Percentiles rank a stretch among this genome's conserved stretches.
phyloP scores from a whole-genome alignment of 208 protist species.

The Trypanosoma congolense region DNA sequence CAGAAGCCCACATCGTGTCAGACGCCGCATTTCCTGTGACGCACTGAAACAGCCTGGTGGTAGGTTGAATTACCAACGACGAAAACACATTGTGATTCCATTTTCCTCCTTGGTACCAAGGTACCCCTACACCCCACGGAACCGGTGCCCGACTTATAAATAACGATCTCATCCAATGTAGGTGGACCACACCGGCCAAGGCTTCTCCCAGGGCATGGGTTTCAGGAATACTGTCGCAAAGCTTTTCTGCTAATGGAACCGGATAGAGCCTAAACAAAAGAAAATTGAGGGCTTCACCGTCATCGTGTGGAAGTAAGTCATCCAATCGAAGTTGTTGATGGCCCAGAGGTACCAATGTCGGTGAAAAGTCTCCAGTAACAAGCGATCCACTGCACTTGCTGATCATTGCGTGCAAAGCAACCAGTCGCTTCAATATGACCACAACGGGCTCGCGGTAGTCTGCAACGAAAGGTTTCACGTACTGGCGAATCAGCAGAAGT shows the following conservation, averaged over 20 bases:
- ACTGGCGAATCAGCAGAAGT: constrained; percentile 21
- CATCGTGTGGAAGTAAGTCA: constrained; percentile 7
- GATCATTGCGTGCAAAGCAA: constrained; percentile 11
- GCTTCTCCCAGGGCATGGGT: constrained; percentile 5
- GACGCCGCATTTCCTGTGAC: background rate
- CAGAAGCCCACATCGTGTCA: background rate
- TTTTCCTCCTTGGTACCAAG: constrained; percentile 16
- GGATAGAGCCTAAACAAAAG: constrained; percentile 15
- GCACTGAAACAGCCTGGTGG: background rate
- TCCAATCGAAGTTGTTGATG: constrained; percentile 2
- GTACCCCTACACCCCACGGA: background rate
- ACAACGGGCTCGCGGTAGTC: constrained; percentile 8
- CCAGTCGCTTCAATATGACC: constrained; percentile 15
- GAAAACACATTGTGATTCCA: constrained; percentile 18
- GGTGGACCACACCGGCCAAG: constrained; percentile 14
- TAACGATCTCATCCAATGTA: constrained; percentile 10
- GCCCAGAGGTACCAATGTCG: background rate
- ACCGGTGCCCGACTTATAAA: constrained; percentile 2
- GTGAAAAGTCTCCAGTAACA: background rate
- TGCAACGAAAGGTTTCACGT: constrained; percentile 12
- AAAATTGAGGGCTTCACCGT: constrained; percentile 15
- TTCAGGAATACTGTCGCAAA: constrained; percentile 13
- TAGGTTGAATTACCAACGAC: constrained; percentile 8
- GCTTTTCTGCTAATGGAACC: background rate
- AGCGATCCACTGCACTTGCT: constrained; percentile 22